These are phyloP conservation scores for Eustoma russellianum DNA, from an alignment of 257 asterid species.

Conservation along the genomic window DNA sequence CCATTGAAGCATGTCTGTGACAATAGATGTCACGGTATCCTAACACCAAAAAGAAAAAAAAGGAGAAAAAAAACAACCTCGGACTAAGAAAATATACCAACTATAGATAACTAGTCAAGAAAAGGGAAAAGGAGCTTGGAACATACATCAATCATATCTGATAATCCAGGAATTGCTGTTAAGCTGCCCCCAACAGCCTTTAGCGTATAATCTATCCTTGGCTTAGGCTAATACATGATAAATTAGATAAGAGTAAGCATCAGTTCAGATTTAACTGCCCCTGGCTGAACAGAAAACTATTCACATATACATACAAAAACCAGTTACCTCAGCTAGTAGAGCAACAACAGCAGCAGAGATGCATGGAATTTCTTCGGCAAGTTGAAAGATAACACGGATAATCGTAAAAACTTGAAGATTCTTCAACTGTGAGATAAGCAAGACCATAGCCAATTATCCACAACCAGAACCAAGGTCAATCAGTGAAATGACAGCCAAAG, in stretches of 20 bases:
- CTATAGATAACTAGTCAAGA: neutral
- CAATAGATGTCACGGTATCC: constrained; percentile 3
- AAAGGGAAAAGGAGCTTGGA: neutral
- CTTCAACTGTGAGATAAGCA: constrained; percentile 2
- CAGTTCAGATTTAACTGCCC: neutral
- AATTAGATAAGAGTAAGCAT: neutral
- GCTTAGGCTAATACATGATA: constrained; percentile 5
- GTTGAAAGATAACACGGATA: constrained; percentile 7
- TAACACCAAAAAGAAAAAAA: neutral
- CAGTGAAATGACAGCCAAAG: neutral
- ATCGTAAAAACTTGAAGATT: constrained; percentile 11
- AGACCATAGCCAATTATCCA: neutral
- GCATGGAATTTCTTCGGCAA: constrained; percentile 7
- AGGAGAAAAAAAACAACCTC: no score
- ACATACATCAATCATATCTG: constrained; percentile 13
- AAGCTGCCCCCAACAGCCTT: constrained; percentile 10
- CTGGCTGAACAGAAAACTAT: neutral
- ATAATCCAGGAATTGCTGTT: constrained; percentile 7
- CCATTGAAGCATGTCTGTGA: constrained; percentile 7
- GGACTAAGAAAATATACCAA: neutral
- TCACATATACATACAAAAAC: neutral
- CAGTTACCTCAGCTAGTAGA: neutral
- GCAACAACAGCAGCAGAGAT: constrained; percentile 2
- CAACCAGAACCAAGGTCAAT: neutral
- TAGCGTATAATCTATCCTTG: constrained; percentile 13